Base-by-base conservation (phyloP, 441 rosid genomes). In the Hura crepitans region DNA sequence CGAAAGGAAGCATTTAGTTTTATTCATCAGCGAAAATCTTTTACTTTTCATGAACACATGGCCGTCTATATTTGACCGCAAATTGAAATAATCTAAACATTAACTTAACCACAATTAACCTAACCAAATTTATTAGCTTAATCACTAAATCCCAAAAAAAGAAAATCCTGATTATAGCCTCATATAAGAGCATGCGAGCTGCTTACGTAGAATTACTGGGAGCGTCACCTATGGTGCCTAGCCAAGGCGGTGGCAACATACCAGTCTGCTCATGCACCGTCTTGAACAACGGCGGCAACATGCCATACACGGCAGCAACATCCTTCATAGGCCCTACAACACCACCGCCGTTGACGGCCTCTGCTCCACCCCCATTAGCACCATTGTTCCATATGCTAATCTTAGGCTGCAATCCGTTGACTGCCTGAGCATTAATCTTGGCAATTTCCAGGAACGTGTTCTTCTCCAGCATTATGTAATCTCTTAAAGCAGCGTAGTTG, bases 261-360 rank as follows among this genome's bases (percentile, higher is more conserved):
- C 82, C 79, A 3, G 77, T 79, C 35, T 75, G 77, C 61, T 79
- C 79, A 28, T 79, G 62, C 11, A 79, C 77, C 13, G 77, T 79
- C 53, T 72, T 60, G n/a, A 79, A 25, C 67, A 76, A 62, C 0
- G 80, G 82, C 14, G 79, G 75, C 58, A 73, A 18, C 78, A 70
- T 73, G 6, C 28, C 37, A 42, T 70, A 76, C 13, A 79, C 65
- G n/a, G 71, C 73, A 14, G 78, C 82, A 3, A 79, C 4, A 37
- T 75, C 72, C 43, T 61, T 76, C 68, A 73, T 45, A 2, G 68
- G 64, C 15, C 77, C 74, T 9, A 23, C 30, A 23, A 56, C 68
- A 33, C 65, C 62, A 10, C 64, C 66, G 8, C 14, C 62, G 17
- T 33, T 17, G 2, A 14, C 58, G 5, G 15, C 23, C 22, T 31